These are phyloP conservation scores for Kokia cookei DNA, from an alignment of 441 rosid genomes.

Conservation along the genomic window DNA sequence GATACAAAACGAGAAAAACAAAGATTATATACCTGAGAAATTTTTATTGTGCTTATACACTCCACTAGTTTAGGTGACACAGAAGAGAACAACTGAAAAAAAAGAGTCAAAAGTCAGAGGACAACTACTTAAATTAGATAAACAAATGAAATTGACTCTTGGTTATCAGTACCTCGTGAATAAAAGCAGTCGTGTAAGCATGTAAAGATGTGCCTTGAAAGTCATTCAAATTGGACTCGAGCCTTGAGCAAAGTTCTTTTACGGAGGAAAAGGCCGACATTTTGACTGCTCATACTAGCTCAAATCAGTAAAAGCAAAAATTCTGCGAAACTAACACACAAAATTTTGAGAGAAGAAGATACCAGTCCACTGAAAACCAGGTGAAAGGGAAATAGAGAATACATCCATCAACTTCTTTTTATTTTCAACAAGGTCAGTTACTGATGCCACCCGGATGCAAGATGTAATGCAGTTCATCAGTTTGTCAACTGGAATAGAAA, in stretches of 20 bases:
- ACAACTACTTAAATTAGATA: not conserved
- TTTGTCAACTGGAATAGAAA: slow-evolving; percentile 57
- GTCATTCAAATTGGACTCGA: slow-evolving; percentile 34
- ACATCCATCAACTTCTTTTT: slow-evolving; percentile 52
- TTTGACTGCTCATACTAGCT: slow-evolving; percentile 57
- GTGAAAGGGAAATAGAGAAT: slow-evolving; percentile 43
- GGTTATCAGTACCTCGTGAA: slow-evolving; percentile 53
- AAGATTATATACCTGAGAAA: slow-evolving; percentile 67
- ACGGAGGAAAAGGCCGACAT: slow-evolving; percentile 59
- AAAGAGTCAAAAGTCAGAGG: slow-evolving; percentile 3
- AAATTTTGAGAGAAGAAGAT: slow-evolving; percentile 19
- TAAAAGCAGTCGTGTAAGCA: slow-evolving; percentile 31
- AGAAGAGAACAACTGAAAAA: slow-evolving; percentile 54
- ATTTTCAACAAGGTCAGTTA: slow-evolving; percentile 46
- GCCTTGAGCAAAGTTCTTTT: slow-evolving; percentile 72
- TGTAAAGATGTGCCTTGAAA: slow-evolving; percentile 27
- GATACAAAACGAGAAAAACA: not conserved
- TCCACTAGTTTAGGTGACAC: slow-evolving; percentile 57
- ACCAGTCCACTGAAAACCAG: slow-evolving; percentile 88
- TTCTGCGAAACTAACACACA: not conserved
- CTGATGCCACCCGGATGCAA: slow-evolving; percentile 58
- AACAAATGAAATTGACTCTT: not conserved
- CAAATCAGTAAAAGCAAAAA: slow-evolving; percentile 12
- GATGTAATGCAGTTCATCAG: slow-evolving; percentile 60
- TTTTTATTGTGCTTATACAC: slow-evolving; percentile 71